phyloP scores from a whole-genome alignment of 257 asterid genomes.

The Solanum chaucha region DNA sequence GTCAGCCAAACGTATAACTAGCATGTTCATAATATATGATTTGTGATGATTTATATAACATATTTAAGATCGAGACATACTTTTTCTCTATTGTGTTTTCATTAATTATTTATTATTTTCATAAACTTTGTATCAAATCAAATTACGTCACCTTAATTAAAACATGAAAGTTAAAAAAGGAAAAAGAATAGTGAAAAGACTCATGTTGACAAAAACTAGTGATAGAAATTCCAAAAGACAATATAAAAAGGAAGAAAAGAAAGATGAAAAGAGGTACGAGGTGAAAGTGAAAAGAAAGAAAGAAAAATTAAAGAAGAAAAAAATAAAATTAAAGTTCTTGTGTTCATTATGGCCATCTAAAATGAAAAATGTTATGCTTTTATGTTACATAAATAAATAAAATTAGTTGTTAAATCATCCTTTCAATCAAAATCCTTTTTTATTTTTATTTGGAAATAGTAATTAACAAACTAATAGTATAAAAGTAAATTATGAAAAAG shows the following conservation, averaged over 20 bases:
- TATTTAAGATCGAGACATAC: neutral
- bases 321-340: neutral
- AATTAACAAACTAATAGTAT: neutral
- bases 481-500: neutral
- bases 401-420: neutral
- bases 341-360: neutral
- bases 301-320: neutral
- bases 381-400: neutral
- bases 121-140: neutral
- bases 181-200: neutral
- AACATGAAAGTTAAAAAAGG: neutral
- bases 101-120: neutral
- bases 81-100: neutral
- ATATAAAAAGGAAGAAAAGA: neutral
- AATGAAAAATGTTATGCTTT: neutral
- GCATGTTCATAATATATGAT: neutral
- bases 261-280: conserved; percentile 3
- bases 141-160: neutral
- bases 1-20: neutral
- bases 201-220: neutral
- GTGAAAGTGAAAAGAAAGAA: neutral
- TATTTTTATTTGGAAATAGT: neutral
- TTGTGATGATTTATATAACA: neutral
- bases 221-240: neutral
- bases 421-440: neutral